Evolutionary conservation across 2,329 filamentous ascomycete species (phyloP), one percentile per base, ranked within the genome.

Genomic region (Alternaria panax): DNA sequence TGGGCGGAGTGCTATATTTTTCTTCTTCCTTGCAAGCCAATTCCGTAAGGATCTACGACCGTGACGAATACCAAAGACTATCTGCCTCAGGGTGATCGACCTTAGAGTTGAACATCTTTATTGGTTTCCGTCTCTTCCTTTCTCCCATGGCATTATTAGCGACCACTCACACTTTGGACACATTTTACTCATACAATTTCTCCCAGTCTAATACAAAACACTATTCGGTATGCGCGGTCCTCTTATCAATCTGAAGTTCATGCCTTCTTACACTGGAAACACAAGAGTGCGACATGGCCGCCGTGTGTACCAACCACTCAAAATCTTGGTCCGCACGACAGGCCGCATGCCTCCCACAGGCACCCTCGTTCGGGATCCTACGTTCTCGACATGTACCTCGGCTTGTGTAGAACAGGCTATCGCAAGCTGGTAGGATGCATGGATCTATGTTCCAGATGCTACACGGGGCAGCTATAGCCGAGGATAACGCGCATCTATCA

Each of bases 21-120:
- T 52, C 57, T 59, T 59, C 65, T 63, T 74, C 68, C 69, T 69
- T 54, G 67, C 60, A 66, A 64, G 55, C 48, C 64, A 59, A 55
- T 56, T 60, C 69, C 70, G 67, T 66, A 67, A 74, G 72, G 66
- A 72, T 65, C 59, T 55, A 76, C 67, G 74, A 76, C 71, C 67
- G 73, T 74, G 60, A 76, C 67, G 75, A 77, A 67, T 64, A 75
- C 64, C 71, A 68, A 77, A 77, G 73, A 77, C 71, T 75, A 76
- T 76, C 64, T 67, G 68, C 75, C 75, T 72, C 73, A 77, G 70
- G 75, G 75, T 76, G 59, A 72, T 73, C 71, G 66, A 71, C 69
- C 64, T 75, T 77, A 76, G 71, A 67, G 72, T 76, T 75, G 69
- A 76, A 66, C 70, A 77, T 75, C 59, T 70, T 70, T 75, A 75